A percentile compares a stretch with the other conserved stretches of the same genome.
phyloP scores from a whole-genome alignment of 176 grass and related monocot genomes.

The Secale cereale region DNA sequence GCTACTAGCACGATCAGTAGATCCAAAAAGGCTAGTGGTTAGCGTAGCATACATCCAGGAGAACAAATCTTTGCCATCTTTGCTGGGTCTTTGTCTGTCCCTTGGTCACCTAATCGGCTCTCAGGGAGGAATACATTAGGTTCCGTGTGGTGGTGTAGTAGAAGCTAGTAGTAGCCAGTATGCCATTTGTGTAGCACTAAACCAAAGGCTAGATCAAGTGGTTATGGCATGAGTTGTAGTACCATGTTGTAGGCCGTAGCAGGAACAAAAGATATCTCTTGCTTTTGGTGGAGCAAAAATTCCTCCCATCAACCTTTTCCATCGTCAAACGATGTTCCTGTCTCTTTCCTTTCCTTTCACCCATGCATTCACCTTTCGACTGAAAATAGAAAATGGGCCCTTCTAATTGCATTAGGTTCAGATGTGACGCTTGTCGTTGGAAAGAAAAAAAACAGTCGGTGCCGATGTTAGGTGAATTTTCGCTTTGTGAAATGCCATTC shows the following conservation, averaged over 20 bases:
- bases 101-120: conserved; percentile 12
- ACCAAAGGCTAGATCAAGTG: conserved; percentile 14
- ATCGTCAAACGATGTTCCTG: conserved; percentile 28
- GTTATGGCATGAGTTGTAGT: not conserved
- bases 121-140: conserved; percentile 33
- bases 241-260: not conserved
- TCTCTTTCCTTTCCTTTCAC: conserved; percentile 22
- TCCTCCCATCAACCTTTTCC: conserved; percentile 15
- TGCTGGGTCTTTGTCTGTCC: conserved; percentile 17
- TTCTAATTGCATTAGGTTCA: conserved; percentile 36
- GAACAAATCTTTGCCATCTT: conserved; percentile 31
- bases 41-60: not conserved
- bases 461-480: conserved; percentile 13
- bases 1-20: conserved; percentile 1
- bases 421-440: conserved; percentile 29
- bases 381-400: conserved; percentile 6
- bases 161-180: not conserved
- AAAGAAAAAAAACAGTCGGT: not conserved
- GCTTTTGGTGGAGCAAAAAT: not conserved
- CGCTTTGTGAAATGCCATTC: not conserved
- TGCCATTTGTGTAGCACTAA: not conserved
- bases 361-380: not conserved
- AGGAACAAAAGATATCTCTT: conserved; percentile 27
- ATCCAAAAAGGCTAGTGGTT: conserved; percentile 29
- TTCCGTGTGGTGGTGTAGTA: conserved; percentile 14